These are phyloP conservation scores for Phytophthora cryptogea DNA, from an alignment of 352 stramenopile genomes.

Conservation along the genomic window DNA sequence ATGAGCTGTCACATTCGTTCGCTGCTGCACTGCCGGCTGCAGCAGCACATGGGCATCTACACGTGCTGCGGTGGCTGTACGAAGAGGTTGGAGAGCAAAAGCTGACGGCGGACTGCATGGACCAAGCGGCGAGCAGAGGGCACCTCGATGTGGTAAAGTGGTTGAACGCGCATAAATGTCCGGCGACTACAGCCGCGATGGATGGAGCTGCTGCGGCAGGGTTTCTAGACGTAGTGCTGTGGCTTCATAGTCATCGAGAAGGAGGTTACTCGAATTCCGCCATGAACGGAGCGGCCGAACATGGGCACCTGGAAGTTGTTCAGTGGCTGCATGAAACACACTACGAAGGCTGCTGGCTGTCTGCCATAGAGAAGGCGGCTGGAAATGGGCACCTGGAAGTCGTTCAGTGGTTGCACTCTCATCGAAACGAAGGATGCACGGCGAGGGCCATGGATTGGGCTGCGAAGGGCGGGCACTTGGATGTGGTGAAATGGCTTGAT, in stretches of 20 bases:
- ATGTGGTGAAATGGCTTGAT: conserved; percentile 30
- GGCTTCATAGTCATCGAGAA: conserved; percentile 16
- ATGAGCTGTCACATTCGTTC: conserved; percentile 1
- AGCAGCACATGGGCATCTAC: conserved; percentile 12
- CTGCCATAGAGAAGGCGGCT: conserved; percentile 30
- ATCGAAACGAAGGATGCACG: conserved; percentile 28
- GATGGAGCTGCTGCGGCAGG: conserved; percentile 22
- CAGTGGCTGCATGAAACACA: conserved; percentile 24
- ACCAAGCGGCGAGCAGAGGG: conserved; percentile 21
- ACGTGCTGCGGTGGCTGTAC: conserved; percentile 21
- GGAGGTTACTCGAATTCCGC: conserved; percentile 21
- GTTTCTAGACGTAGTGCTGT: conserved; percentile 19
- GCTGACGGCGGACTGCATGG: conserved; percentile 20
- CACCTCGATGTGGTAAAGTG: conserved; percentile 27
- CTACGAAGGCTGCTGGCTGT: conserved; percentile 21
- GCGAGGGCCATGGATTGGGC: conserved; percentile 31
- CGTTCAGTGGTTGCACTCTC: conserved; percentile 22
- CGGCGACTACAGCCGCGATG: conserved; percentile 18
- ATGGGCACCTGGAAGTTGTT: conserved; percentile 17
- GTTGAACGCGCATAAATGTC: conserved; percentile 18
- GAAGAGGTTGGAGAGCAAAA: conserved; percentile 12
- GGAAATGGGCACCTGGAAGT: conserved; percentile 30
- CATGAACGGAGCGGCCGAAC: conserved; percentile 29
- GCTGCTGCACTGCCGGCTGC: conserved; percentile 1
- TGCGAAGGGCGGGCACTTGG: conserved; percentile 25